phyloP scores from a whole-genome alignment of 306 rosid species.

The Cajanus cajan region DNA sequence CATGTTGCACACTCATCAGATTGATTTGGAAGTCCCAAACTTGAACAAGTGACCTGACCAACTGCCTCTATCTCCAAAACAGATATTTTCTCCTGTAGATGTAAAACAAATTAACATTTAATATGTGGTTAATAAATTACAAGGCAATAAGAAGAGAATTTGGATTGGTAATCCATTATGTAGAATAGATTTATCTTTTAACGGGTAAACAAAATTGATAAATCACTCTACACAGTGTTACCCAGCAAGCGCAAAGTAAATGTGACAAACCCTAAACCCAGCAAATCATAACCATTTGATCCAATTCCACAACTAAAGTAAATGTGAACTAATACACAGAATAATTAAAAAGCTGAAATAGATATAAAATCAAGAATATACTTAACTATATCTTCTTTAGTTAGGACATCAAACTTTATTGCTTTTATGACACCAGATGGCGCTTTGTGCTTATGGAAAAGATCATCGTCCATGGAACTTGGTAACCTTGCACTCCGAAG shows the following conservation, averaged over 20 bases:
- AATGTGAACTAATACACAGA: slow-evolving; percentile 2
- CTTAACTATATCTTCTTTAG: slow-evolving; percentile 61
- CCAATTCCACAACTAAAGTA: not conserved
- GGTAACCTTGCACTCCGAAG: slow-evolving; percentile 30
- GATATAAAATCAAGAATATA: slow-evolving; percentile 26
- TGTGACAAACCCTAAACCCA: too few relatives aligned
- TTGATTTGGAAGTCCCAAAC: slow-evolving; percentile 83
- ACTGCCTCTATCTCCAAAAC: slow-evolving; percentile 50
- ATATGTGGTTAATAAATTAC: slow-evolving; percentile 7
- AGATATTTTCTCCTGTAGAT: slow-evolving; percentile 64
- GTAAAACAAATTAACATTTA: slow-evolving; percentile 28
- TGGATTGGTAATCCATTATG: slow-evolving; percentile 12
- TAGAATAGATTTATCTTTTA: slow-evolving; percentile 9
- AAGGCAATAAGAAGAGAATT: not conserved
- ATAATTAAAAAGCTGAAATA: slow-evolving; percentile 4
- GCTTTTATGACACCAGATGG: slow-evolving; percentile 47
- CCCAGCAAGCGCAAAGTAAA: not conserved
- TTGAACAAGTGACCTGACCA: slow-evolving; percentile 72
- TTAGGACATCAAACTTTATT: slow-evolving; percentile 48
- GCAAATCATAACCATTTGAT: not conserved
- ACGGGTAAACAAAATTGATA: slow-evolving; percentile 8
- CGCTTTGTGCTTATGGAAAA: slow-evolving; percentile 32
- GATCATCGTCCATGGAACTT: slow-evolving; percentile 59
- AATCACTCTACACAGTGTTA: slow-evolving; percentile 20
- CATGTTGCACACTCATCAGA: slow-evolving; percentile 72